Percentiles rank a stretch among this genome's conserved stretches.
phyloP scores from a whole-genome alignment of 176 grass and related monocot genomes.

The Aegilops longissima region DNA sequence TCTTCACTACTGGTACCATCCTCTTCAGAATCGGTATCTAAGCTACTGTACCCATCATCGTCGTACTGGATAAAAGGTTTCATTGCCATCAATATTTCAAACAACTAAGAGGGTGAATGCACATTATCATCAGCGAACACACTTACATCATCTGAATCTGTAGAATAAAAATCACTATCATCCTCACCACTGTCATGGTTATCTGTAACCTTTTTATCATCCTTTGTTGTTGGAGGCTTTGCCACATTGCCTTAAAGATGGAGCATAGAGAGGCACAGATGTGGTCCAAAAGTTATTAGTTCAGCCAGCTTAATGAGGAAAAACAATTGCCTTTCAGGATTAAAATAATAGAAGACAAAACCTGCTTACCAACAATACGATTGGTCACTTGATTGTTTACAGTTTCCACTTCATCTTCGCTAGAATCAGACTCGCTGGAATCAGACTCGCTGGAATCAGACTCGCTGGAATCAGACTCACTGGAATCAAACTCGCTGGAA shows the following conservation, averaged over 20 bases:
- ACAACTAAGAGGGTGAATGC: neutral
- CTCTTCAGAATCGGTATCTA: neutral
- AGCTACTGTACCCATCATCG: slow-evolving; percentile 40
- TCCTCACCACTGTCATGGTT: slow-evolving; percentile 11
- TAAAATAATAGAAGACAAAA: neutral
- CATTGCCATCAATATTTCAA: neutral
- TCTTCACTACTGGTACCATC: slow-evolving; percentile 28
- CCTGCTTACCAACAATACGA: neutral
- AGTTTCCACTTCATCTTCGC: slow-evolving; percentile 24
- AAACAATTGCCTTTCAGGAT: neutral
- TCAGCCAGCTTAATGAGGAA: neutral
- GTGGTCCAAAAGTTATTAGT: neutral
- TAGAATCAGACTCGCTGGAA: neutral
- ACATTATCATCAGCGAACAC: neutral
- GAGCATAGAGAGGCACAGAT: neutral
- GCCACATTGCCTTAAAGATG: slow-evolving; percentile 28
- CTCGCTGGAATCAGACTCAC: no score
- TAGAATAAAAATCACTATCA: slow-evolving; percentile 29
- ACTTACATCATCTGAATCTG: slow-evolving; percentile 26
- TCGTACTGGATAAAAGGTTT: neutral
- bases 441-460: neutral
- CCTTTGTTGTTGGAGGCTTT: slow-evolving; percentile 9
- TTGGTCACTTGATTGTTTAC: neutral
- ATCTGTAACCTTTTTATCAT: neutral
- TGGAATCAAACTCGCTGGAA: neutral